A percentile compares a stretch with the other conserved stretches of the same genome.
Evolutionary conservation across 2,329 filamentous ascomycete genomes (phyloP).

Genomic region (Thielaviopsis populi): DNA sequence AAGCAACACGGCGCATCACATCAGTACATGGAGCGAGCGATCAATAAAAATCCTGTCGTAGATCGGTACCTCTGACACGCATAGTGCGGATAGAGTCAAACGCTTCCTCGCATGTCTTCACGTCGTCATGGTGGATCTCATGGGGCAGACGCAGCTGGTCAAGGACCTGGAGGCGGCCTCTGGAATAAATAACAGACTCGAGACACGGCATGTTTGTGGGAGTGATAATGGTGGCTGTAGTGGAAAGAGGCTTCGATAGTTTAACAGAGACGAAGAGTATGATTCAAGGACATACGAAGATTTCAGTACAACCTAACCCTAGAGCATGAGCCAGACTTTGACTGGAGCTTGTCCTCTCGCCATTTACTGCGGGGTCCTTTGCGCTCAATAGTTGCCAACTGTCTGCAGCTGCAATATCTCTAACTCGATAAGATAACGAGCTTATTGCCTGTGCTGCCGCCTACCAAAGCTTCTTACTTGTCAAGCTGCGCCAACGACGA

Average conservation of each 20-base stretch:
- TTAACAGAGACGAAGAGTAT: neutral
- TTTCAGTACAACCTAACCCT: neutral
- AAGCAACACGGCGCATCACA: neutral
- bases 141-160: slow-evolving; percentile 75
- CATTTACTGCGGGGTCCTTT: neutral
- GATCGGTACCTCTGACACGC: slow-evolving; percentile 43
- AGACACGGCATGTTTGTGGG: slow-evolving; percentile 38
- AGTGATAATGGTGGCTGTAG: neutral
- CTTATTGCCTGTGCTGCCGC: neutral
- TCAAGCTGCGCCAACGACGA: neutral
- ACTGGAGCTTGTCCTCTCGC: neutral
- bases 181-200: slow-evolving; percentile 62
- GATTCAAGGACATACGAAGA: neutral
- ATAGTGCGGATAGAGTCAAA: slow-evolving; percentile 74
- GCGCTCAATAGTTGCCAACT: neutral
- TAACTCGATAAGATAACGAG: too few species aligned
- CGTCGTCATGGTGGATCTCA: slow-evolving; percentile 60
- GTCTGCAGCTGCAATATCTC: too few species aligned
- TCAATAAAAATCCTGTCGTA: neutral
- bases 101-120: slow-evolving; percentile 56
- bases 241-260: neutral
- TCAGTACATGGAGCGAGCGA: neutral
- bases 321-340: too few species aligned
- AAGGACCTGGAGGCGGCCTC: slow-evolving; percentile 59
- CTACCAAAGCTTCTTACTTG: neutral